Conservation (phyloP, 306 rosid species). For the Lupinus albus region DNA sequence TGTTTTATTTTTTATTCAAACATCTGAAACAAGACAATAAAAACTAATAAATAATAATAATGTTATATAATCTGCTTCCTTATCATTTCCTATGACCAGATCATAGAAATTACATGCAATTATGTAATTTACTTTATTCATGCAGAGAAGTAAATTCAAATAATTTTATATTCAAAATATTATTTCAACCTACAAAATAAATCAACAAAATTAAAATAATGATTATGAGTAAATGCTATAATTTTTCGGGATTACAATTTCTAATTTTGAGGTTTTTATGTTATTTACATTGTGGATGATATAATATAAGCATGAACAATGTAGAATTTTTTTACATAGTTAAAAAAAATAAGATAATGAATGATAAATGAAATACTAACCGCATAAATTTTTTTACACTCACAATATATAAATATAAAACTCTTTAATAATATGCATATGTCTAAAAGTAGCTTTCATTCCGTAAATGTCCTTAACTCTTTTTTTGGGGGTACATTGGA, state of each 20-base stretch:
- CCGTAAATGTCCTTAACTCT: too few species aligned
- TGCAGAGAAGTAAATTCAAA: background rate
- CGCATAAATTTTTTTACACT: too few species aligned
- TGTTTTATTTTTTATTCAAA: background rate
- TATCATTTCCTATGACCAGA: background rate
- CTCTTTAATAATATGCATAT: too few species aligned
- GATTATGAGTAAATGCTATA: background rate
- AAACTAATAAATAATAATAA: background rate
- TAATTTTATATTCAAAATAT: background rate
- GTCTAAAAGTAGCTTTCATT: too few species aligned
- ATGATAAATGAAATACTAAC: too few species aligned
- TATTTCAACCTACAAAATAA: background rate
- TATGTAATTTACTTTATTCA: background rate
- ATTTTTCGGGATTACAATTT: background rate
- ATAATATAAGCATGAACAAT: too few species aligned
- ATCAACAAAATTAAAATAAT: background rate
- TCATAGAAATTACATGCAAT: background rate
- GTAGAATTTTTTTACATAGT: too few species aligned
- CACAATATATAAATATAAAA: too few species aligned
- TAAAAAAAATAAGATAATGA: too few species aligned
- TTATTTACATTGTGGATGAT: too few species aligned
- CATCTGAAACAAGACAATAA: background rate
- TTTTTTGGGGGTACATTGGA: too few species aligned
- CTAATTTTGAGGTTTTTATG: background rate
- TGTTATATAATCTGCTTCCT: background rate